These are phyloP conservation scores for Globisporangium camurandrum DNA, from an alignment of 352 stramenopile species.

Conservation along the genomic window DNA sequence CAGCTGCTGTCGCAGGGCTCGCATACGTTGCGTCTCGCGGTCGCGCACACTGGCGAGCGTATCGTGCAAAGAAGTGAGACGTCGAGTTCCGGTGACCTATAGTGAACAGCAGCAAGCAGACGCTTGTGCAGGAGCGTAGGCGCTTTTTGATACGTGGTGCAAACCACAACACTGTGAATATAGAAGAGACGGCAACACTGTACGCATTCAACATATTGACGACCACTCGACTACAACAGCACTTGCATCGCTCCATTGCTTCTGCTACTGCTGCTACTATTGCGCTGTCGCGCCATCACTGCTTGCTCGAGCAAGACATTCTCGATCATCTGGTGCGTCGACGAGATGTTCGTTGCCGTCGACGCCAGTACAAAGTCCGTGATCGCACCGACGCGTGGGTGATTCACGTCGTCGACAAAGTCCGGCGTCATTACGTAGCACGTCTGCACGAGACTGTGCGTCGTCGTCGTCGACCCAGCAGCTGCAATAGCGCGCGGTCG, in stretches of 20 bases:
- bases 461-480: constrained; percentile 5
- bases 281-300: background rate
- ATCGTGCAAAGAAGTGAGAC: background rate
- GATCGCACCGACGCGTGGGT: constrained; percentile 21
- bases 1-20: background rate
- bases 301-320: constrained; percentile 18
- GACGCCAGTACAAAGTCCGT: constrained; percentile 38
- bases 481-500: constrained; percentile 12
- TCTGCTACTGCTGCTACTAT: background rate
- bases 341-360: constrained; percentile 21
- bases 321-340: constrained; percentile 37
- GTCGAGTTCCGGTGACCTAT: too few relatives aligned
- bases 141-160: too few relatives aligned
- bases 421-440: constrained; percentile 22
- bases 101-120: too few relatives aligned
- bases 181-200: too few relatives aligned
- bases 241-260: background rate
- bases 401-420: constrained; percentile 10
- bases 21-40: background rate
- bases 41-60: background rate
- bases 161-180: too few relatives aligned
- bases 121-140: too few relatives aligned
- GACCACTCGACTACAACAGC: background rate
- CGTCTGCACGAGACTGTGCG: constrained; percentile 21
- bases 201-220: background rate